Percentiles rank a stretch among this genome's conserved stretches.
Conservation (phyloP, 2,329 filamentous ascomycete species). For the Aspergillus caelatus region DNA sequence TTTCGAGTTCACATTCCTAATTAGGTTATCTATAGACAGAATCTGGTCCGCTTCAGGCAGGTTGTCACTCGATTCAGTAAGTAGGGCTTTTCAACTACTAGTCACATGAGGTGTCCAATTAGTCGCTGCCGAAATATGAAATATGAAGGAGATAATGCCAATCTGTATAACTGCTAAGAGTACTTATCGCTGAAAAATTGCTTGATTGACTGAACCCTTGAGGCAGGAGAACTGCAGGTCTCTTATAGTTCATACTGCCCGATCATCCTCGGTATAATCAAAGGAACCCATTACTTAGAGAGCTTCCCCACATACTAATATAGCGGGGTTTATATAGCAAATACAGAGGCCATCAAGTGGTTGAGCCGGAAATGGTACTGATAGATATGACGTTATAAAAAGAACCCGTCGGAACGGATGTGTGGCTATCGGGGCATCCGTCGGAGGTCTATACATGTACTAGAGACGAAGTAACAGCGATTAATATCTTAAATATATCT, state of each 20-base stretch:
- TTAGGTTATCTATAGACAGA: background rate
- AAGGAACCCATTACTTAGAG: background rate
- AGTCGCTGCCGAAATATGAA: too few relatives aligned
- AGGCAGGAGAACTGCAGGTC: too few relatives aligned
- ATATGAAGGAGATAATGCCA: background rate
- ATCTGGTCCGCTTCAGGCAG: background rate
- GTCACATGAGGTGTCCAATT: too few relatives aligned
- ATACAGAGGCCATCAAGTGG: background rate
- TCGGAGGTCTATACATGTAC: background rate
- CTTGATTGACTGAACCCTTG: background rate
- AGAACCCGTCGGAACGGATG: background rate
- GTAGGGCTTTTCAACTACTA: background rate
- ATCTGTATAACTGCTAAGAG: background rate
- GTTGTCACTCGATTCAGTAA: background rate
- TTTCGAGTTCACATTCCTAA: background rate
- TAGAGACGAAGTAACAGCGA: background rate
- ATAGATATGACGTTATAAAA: background rate
- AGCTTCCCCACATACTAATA: background rate
- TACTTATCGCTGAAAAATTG: background rate
- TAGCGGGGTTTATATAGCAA: background rate
- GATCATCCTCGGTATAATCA: too few relatives aligned
- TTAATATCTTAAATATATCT: background rate
- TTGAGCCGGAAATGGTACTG: background rate
- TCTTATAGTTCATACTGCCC: too few relatives aligned
- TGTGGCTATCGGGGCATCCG: background rate